Base-by-base conservation (phyloP, 495 filamentous ascomycete species). In the Talaromyces adpressus region DNA sequence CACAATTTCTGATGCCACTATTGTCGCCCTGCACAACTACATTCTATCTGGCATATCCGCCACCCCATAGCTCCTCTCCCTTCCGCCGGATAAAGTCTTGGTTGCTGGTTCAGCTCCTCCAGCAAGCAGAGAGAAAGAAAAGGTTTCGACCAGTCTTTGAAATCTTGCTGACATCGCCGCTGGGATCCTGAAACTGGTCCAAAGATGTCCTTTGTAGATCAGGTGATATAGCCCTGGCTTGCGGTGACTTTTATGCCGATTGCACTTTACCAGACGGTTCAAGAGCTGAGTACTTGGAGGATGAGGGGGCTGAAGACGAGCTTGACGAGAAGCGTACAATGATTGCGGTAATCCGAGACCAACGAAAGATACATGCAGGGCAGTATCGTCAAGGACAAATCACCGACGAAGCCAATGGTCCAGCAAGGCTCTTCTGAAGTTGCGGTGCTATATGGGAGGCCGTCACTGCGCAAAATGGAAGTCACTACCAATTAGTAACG, bases 241-340 rank as follows among this genome's bases (percentile, higher is more conserved):
- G 47, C 47, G 47, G 47, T 11, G 47, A 51, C 47, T 51, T 51
- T 18, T 51, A 51, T 18, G 23, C 18, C 47, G 18, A 51, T 51
- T 51, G 47, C n/a, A 51, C 47, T 51, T 51, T 51, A 51, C 47
- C 47, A 51, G 47, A 51, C 23, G 47, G 47, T 51, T 51, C 47
- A 51, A 51, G 47, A 23, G 47, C 47, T 18, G 23, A 51, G 23
- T 51, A 23, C 23, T 51, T 18, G 20, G 47, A 51, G 8, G 3
- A 51, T 51, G 47, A 23, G 23, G 23, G 47, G 18, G 20, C 23
- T 51, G 47, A 51, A 51, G 47, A 51, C 47, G 47, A 51, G 47
- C 47, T 18, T 2, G 47, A 51, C 23, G 47, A 51, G 47, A 51
- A 51, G n/a, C n/a, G n/a, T n/a, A 51, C 47, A 51, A 51, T 51